Percentiles rank a stretch among this genome's conserved stretches.
phyloP scores from a whole-genome alignment of 208 protist species.

The Acanthamoeba divionensis region DNA sequence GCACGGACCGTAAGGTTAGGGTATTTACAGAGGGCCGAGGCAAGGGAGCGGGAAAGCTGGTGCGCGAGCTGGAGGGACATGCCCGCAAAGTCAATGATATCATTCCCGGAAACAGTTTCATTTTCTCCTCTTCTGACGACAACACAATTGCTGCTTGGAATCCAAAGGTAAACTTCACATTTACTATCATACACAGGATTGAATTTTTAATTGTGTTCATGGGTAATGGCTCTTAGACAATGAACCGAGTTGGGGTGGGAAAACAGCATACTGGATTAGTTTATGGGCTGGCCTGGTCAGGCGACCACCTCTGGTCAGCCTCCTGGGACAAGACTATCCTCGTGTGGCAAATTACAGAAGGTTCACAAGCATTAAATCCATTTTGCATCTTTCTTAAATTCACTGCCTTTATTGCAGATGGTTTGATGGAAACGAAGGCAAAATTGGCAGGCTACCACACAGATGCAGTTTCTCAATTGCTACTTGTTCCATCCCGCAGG shows the following conservation, averaged over 20 bases:
- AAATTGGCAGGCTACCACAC: constrained; percentile 1
- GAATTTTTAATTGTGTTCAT: too few species aligned
- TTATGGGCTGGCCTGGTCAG: constrained; percentile 15
- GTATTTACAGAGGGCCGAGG: constrained; percentile 1
- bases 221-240: too few species aligned
- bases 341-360: neutral
- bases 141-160: neutral
- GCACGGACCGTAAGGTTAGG: constrained; percentile 33
- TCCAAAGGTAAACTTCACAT: too few species aligned
- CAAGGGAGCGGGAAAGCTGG: neutral
- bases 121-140: constrained; percentile 3
- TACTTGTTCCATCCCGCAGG: too few species aligned
- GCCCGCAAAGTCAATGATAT: constrained; percentile 29
- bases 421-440: neutral
- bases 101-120: neutral
- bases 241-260: neutral
- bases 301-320: neutral
- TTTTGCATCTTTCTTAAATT: neutral
- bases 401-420: neutral
- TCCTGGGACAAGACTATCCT: constrained; percentile 1
- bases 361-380: neutral
- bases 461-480: neutral
- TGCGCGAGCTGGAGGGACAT: constrained; percentile 8
- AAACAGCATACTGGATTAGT: constrained; percentile 30
- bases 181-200: too few species aligned